A percentile compares a stretch with the other conserved stretches of the same genome.
phyloP scores from a whole-genome alignment of 1,139 yeast species.

The Kodamaea sp. region DNA sequence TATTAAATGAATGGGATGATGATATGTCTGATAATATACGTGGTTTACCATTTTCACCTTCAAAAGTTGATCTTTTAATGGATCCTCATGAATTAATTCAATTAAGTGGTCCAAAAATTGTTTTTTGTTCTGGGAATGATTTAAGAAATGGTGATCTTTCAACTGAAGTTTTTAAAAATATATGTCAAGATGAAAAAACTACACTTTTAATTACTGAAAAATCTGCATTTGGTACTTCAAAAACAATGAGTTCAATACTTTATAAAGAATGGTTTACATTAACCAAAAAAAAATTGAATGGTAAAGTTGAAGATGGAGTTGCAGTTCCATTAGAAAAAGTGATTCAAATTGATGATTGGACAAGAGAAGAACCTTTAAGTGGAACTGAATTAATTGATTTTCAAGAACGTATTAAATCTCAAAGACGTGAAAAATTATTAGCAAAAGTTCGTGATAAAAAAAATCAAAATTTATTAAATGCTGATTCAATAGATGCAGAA shows the following conservation, averaged over 20 bases:
- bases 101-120: slow-evolving; percentile 71
- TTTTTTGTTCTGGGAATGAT: slow-evolving; percentile 75
- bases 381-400: slow-evolving; percentile 51
- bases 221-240: slow-evolving; percentile 27
- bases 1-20: slow-evolving; percentile 76
- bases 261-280: slow-evolving; percentile 56
- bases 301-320: slow-evolving; percentile 51
- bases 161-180: slow-evolving; percentile 49
- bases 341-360: slow-evolving; percentile 29
- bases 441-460: slow-evolving; percentile 56
- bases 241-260: slow-evolving; percentile 34
- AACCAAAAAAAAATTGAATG: slow-evolving; percentile 34
- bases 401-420: slow-evolving; percentile 40
- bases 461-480: slow-evolving; percentile 51
- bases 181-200: slow-evolving; percentile 63
- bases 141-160: slow-evolving; percentile 63
- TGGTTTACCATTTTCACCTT: slow-evolving; percentile 71
- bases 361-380: slow-evolving; percentile 46
- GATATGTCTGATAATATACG: slow-evolving; percentile 32
- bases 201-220: slow-evolving; percentile 75
- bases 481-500: slow-evolving; percentile 35
- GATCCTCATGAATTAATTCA: slow-evolving; percentile 56
- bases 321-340: slow-evolving; percentile 51
- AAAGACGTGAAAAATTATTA: slow-evolving; percentile 43
- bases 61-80: slow-evolving; percentile 53